These are phyloP conservation scores for Russula sp. DNA, from an alignment of 768 basidiomycete genomes.

Conservation along the genomic window DNA sequence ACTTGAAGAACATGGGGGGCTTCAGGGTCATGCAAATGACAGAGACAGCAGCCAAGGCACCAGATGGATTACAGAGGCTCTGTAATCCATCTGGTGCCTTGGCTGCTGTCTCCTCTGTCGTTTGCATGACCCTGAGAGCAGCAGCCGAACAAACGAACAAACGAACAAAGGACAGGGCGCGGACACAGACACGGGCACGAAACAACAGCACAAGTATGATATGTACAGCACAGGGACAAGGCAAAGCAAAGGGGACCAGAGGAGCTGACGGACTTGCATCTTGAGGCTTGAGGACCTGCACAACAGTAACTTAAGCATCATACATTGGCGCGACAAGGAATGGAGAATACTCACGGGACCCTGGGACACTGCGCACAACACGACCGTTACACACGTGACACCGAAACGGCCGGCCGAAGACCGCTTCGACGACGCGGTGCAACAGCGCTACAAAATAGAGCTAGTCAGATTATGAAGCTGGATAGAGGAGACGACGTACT, in stretches of 20 bases:
- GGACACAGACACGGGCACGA: neutral
- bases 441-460: slow-evolving; percentile 1
- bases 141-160: neutral
- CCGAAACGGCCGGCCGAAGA: slow-evolving; percentile 10
- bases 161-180: neutral
- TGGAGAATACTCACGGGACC: slow-evolving; percentile 1
- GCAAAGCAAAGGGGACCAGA: neutral
- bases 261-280: slow-evolving; percentile 1
- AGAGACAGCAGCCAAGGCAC: neutral
- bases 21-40: neutral
- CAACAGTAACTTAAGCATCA: neutral
- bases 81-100: too few species aligned
- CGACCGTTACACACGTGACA: neutral
- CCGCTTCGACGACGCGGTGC: neutral
- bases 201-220: neutral
- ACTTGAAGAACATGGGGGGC: too few species aligned
- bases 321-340: neutral
- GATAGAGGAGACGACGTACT: neutral
- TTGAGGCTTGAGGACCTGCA: slow-evolving; percentile 1
- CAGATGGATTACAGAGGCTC: neutral
- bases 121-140: too few species aligned
- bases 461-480: neutral
- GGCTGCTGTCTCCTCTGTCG: too few species aligned
- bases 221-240: neutral
- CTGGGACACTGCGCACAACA: neutral